Evolutionary conservation across 2,329 filamentous ascomycete species (phyloP).

Genomic region (Diaporthe nobilis): DNA sequence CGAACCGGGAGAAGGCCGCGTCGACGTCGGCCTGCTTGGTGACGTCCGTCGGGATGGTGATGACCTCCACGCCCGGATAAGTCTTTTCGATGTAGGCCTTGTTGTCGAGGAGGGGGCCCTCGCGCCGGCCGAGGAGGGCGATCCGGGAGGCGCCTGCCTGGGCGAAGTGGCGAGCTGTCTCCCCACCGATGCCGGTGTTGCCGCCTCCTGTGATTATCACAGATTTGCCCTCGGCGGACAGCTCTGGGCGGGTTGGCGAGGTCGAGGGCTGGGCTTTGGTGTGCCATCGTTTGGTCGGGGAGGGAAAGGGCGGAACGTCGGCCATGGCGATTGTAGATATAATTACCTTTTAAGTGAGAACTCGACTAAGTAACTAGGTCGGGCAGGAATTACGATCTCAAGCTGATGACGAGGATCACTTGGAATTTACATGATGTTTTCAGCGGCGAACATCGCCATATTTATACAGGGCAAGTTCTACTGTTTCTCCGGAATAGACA

Average conservation of each 20-base stretch:
- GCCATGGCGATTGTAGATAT: background rate
- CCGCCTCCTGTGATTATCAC: conserved; percentile 20
- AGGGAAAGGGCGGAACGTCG: background rate
- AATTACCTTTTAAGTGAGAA: background rate
- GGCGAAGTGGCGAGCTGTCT: conserved; percentile 15
- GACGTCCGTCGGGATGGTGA: background rate
- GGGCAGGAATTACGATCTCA: background rate
- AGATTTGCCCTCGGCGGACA: conserved; percentile 1
- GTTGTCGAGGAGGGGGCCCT: conserved; percentile 20
- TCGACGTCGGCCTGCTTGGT: conserved; percentile 3
- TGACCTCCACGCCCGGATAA: background rate
- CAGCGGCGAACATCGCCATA: background rate
- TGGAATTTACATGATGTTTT: background rate
- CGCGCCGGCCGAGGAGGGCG: conserved; percentile 19
- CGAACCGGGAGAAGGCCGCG: background rate
- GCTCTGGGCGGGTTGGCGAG: conserved; percentile 10
- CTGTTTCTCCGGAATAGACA: background rate
- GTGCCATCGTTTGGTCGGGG: conserved; percentile 13
- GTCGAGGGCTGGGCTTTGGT: conserved; percentile 6
- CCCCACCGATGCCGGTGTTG: conserved; percentile 9
- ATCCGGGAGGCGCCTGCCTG: conserved; percentile 2
- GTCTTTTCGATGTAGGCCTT: conserved; percentile 6
- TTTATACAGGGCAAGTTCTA: background rate
- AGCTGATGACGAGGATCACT: background rate
- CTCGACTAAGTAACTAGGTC: background rate